Percentiles rank a stretch among this genome's conserved stretches.
Evolutionary conservation across 169 alveolate genomes (phyloP).

Genomic region (Eimeria tenella): DNA sequence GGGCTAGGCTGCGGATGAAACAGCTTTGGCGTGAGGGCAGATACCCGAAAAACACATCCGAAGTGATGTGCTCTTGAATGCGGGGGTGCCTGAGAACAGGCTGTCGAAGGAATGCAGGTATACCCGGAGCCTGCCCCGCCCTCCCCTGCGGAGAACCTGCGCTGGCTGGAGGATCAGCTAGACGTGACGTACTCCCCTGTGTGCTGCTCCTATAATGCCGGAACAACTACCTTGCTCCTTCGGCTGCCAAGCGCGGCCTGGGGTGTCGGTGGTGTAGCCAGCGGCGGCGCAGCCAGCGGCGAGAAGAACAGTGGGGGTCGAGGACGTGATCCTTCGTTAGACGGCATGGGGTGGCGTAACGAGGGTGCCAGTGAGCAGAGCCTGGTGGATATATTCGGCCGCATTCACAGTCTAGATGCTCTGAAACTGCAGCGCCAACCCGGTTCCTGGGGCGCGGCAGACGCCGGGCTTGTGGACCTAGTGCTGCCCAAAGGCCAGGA

Average conservation of each 20-base stretch:
- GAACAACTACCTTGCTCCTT: conserved; percentile 60
- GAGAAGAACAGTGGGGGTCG: not conserved
- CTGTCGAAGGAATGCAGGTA: conserved; percentile 73
- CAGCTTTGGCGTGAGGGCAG: conserved; percentile 64
- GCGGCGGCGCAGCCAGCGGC: not conserved
- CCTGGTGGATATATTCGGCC: conserved; percentile 69
- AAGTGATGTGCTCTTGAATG: conserved; percentile 66
- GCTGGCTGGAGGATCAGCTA: conserved; percentile 73
- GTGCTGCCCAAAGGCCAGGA: conserved; percentile 6
- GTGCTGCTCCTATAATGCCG: conserved; percentile 77
- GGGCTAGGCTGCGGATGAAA: conserved; percentile 69
- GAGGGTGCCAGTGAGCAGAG: conserved; percentile 62
- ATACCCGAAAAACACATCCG: conserved; percentile 28
- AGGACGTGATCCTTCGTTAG: conserved; percentile 41
- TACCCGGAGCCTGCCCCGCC: conserved; percentile 77
- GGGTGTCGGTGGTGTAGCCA: not conserved
- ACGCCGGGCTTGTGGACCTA: not conserved
- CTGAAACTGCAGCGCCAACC: conserved; percentile 71
- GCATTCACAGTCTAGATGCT: conserved; percentile 55
- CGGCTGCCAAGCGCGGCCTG: conserved; percentile 64
- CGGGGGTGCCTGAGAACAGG: conserved; percentile 64
- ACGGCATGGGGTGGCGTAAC: conserved; percentile 15
- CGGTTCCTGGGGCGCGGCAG: conserved; percentile 21
- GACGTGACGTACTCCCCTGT: conserved; percentile 77
- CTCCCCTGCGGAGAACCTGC: conserved; percentile 78